Conservation (phyloP, 495 filamentous ascomycete genomes). For the Daldinia grandis region DNA sequence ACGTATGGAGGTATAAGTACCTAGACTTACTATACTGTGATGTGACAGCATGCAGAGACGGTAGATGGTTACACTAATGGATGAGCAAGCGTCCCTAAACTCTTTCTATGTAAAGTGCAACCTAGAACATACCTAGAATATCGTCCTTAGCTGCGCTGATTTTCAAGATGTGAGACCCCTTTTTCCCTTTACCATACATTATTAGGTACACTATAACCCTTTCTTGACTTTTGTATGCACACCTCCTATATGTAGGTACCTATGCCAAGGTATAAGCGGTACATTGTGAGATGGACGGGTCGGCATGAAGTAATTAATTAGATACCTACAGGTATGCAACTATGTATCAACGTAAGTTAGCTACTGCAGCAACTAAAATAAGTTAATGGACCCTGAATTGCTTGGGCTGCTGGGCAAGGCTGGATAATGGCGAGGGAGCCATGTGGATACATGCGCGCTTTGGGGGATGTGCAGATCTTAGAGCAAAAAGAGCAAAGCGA, state of each 20-base stretch:
- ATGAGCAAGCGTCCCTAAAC: neutral
- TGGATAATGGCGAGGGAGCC: slow-evolving; percentile 17
- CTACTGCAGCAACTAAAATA: neutral
- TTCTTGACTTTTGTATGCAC: neutral
- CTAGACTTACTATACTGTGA: slow-evolving; percentile 12
- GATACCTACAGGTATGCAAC: slow-evolving; percentile 8
- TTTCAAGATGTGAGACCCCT: slow-evolving; percentile 8
- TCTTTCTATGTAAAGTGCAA: slow-evolving; percentile 6
- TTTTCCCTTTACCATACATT: slow-evolving; percentile 11
- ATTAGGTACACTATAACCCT: too few species aligned
- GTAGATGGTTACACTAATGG: neutral
- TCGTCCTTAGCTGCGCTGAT: neutral
- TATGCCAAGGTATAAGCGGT: neutral
- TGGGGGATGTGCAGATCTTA: slow-evolving; percentile 24
- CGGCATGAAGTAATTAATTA: slow-evolving; percentile 12
- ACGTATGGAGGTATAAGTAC: neutral
- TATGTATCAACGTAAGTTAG: neutral
- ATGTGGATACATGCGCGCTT: slow-evolving; percentile 22
- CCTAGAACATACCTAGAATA: neutral
- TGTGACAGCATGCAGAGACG: slow-evolving; percentile 9
- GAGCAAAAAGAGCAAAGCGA: slow-evolving; percentile 22
- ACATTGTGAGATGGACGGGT: neutral
- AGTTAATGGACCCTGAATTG: slow-evolving; percentile 13
- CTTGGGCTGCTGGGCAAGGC: slow-evolving; percentile 9
- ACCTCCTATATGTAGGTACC: neutral